phyloP scores from a whole-genome alignment of 805 yeast species.

The Candida insectalens region DNA sequence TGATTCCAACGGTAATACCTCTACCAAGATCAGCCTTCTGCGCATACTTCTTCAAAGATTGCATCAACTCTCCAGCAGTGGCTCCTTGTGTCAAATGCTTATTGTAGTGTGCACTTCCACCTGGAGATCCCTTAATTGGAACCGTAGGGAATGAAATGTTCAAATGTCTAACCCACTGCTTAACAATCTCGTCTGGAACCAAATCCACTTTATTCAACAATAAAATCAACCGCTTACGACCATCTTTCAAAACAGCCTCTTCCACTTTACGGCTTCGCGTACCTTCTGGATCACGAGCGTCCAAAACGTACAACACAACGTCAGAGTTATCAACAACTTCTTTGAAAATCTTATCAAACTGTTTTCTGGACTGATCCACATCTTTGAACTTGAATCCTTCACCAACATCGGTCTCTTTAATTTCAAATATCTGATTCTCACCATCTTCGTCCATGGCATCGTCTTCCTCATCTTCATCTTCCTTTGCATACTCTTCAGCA shows the following conservation, averaged over 20 bases:
- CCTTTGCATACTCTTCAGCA: slow-evolving; percentile 66
- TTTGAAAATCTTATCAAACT: slow-evolving; percentile 90
- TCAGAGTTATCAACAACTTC: slow-evolving; percentile 89
- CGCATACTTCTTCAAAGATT: slow-evolving; percentile 80
- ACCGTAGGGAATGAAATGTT: slow-evolving; percentile 83
- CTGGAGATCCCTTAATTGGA: slow-evolving; percentile 73
- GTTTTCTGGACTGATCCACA: slow-evolving; percentile 73
- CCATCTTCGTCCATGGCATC: slow-evolving; percentile 35
- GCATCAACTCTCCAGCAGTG: slow-evolving; percentile 67
- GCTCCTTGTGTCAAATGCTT: slow-evolving; percentile 60
- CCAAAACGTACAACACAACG: slow-evolving; percentile 85
- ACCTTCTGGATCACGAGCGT: slow-evolving; percentile 94
- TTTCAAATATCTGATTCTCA: slow-evolving; percentile 39
- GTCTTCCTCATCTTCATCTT: slow-evolving; percentile 28
- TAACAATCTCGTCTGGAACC: slow-evolving; percentile 75
- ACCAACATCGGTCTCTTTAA: slow-evolving; percentile 28
- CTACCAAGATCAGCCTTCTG: slow-evolving; percentile 77
- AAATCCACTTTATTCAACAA: slow-evolving; percentile 88
- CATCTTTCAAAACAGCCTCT: slow-evolving; percentile 72
- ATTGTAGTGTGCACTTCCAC: slow-evolving; percentile 65
- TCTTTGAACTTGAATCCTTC: slow-evolving; percentile 24
- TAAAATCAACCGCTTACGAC: slow-evolving; percentile 76
- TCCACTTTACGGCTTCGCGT: slow-evolving; percentile 90
- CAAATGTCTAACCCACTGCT: slow-evolving; percentile 75
- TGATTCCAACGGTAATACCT: slow-evolving; percentile 86